Percentiles rank a stretch among this genome's conserved stretches.
These are phyloP conservation scores for Solanum appendiculatum DNA, from an alignment of 257 asterid genomes.

Conservation along the genomic window DNA sequence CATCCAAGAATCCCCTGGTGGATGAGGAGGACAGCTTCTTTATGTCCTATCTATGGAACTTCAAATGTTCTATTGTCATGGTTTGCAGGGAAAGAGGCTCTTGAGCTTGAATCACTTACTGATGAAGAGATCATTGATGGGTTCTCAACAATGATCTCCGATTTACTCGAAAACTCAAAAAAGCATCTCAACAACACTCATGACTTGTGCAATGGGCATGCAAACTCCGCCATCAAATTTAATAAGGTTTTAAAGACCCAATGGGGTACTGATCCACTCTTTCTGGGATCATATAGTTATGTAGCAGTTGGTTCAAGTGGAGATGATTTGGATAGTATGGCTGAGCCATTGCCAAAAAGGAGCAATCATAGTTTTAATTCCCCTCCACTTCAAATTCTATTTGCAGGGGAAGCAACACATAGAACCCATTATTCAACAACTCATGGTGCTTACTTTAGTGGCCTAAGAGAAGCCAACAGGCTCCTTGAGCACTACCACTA, in stretches of 20 bases:
- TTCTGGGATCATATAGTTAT: slow-evolving; percentile 77
- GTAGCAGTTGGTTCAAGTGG: slow-evolving; percentile 79
- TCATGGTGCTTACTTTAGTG: slow-evolving; percentile 92
- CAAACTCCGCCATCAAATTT: slow-evolving; percentile 14
- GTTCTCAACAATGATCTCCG: slow-evolving; percentile 44
- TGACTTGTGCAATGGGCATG: slow-evolving; percentile 3
- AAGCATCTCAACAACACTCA: not conserved
- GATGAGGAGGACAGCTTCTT: slow-evolving; percentile 58
- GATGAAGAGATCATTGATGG: slow-evolving; percentile 59
- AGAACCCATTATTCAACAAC: slow-evolving; percentile 88
- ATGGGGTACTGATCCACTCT: slow-evolving; percentile 93
- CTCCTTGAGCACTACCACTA: slow-evolving; percentile 63
- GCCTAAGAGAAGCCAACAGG: slow-evolving; percentile 89
- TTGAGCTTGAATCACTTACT: slow-evolving; percentile 47
- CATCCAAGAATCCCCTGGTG: slow-evolving; percentile 36
- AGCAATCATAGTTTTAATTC: not conserved
- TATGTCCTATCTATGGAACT: slow-evolving; percentile 48
- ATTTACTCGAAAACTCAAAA: slow-evolving; percentile 20
- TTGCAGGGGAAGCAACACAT: slow-evolving; percentile 96
- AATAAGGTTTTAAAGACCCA: slow-evolving; percentile 49
- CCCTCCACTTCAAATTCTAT: slow-evolving; percentile 55
- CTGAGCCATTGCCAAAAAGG: slow-evolving; percentile 65
- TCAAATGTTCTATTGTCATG: slow-evolving; percentile 58
- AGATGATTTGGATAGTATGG: slow-evolving; percentile 69
- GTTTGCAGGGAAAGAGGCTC: slow-evolving; percentile 83